Percentiles rank a stretch among this genome's conserved stretches.
Conservation (phyloP, 805 yeast species). For the Lachancea mirantina region DNA sequence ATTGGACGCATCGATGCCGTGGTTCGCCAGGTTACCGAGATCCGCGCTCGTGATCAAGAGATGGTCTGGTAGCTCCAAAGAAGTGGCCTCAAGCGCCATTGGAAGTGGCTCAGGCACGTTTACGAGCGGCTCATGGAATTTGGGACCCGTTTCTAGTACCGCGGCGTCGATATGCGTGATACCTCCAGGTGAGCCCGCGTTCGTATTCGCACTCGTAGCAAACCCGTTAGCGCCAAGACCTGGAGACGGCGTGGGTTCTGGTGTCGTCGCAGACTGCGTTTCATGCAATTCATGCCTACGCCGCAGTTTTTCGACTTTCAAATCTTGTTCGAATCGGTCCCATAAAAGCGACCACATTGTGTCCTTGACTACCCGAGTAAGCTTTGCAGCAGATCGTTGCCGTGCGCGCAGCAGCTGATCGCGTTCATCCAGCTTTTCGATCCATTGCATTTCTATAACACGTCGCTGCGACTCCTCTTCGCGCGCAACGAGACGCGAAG, state of each 20-base stretch:
- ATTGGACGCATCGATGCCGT: conserved; percentile 15
- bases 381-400: conserved; percentile 18
- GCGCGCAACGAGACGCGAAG: conserved; percentile 65
- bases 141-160: conserved; percentile 12
- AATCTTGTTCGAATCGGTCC: conserved; percentile 26
- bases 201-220: neutral
- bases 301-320: conserved; percentile 16
- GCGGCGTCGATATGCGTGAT: conserved; percentile 9
- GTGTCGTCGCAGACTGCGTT: neutral
- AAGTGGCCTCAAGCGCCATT: conserved; percentile 8
- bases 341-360: conserved; percentile 26
- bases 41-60: conserved; percentile 23
- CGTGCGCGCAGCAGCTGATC: conserved; percentile 24
- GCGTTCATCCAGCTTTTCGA: conserved; percentile 32
- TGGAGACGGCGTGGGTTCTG: conserved; percentile 1
- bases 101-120: conserved; percentile 7
- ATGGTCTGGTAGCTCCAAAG: conserved; percentile 26
- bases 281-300: conserved; percentile 7
- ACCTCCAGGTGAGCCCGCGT: neutral
- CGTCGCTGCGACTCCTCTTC: conserved; percentile 48
- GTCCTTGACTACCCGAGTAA: conserved; percentile 24
- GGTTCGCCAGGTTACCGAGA: conserved; percentile 15
- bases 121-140: conserved; percentile 9
- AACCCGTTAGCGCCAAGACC: neutral
- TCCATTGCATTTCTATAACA: conserved; percentile 36